Base-by-base conservation (phyloP, 176 grass and related monocot genomes). In the Hyparrhenia diplandra region DNA sequence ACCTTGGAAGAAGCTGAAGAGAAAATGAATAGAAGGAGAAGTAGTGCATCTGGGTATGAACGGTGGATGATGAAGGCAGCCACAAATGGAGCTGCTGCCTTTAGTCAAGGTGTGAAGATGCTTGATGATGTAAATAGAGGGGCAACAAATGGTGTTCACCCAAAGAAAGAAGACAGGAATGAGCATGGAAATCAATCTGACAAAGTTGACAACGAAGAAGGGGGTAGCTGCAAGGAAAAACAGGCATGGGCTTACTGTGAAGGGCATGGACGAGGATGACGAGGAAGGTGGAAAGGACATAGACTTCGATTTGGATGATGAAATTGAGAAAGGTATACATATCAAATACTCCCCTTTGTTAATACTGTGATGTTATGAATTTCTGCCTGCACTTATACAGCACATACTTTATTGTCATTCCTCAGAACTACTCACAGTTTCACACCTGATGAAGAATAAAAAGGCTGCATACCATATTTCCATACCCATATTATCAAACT, bases 1-100 rank as follows among this genome's bases (percentile, higher is more conserved):
- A 98, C 95, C 63, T 77, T 93, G 40, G 88, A 98, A 88, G 95
- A 98, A 77, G 95, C 92, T 83, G 88, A 98, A 74, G 92, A 94
- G 86, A 93, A 91, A 62, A 93, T 98, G 95, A 94, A 83, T 71
- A 94, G 68, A 54, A 86, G 90, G 72, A 91, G 76, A 69, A 83
- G 35, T 37, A 91, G 82, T 62, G 95, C 92, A 83, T 93, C 84
- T 34, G 92, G 95, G 13, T 91, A 91, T 67, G 92, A 91, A 86
- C 90, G 84, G 32, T 93, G 95, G 95, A 89, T 94, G 95, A 94
- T 94, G 86, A 94, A 93, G 71, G 68, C 79, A 55, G 88, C 95
- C 52, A 66, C 86, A 82, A 90, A 98, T 78, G 95, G 90, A 28
- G 74, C 92, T 91, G 88, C 86, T 27, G 90, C 90, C 62, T 98